Evolutionary conservation across 768 basidiomycete species (phyloP).

Genomic region (Psilocybe cyanescens): DNA sequence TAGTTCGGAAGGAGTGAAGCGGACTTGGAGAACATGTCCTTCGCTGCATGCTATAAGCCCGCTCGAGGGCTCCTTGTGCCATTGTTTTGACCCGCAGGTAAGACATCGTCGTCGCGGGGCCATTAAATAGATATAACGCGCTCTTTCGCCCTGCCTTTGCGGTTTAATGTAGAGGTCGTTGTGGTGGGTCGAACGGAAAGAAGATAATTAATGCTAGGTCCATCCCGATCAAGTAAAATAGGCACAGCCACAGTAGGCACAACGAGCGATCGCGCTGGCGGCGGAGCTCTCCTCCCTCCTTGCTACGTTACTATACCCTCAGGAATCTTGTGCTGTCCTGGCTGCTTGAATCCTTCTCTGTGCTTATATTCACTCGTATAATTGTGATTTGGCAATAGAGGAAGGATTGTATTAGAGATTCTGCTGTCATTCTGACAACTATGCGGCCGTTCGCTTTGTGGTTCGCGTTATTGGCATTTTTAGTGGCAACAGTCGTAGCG

Average conservation of each 20-base stretch:
- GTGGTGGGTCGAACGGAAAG: neutral
- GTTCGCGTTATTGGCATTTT: conserved; percentile 51
- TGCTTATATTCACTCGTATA: neutral
- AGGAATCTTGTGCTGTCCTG: neutral
- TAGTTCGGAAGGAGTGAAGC: conserved; percentile 13
- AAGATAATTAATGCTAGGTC: neutral
- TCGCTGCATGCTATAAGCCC: conserved; percentile 88
- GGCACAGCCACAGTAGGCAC: conserved; percentile 23
- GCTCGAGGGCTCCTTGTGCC: conserved; percentile 84
- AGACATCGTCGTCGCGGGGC: conserved; percentile 68
- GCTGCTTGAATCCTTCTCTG: neutral
- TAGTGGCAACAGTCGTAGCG: conserved; percentile 61
- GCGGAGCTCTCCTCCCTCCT: neutral
- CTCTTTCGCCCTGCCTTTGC: too few species aligned
- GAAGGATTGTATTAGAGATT: neutral
- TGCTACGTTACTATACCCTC: neutral
- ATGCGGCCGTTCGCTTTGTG: conserved; percentile 57
- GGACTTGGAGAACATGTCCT: conserved; percentile 88
- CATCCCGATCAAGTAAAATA: conserved; percentile 8
- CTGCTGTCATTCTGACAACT: neutral
- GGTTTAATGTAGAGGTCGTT: neutral
- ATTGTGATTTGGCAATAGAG: neutral
- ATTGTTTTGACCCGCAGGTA: conserved; percentile 82
- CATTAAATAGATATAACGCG: conserved; percentile 40
- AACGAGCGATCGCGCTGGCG: neutral